These are phyloP conservation scores for Colletotrichum sp. DNA, from an alignment of 2,329 filamentous ascomycete species.

Conservation along the genomic window DNA sequence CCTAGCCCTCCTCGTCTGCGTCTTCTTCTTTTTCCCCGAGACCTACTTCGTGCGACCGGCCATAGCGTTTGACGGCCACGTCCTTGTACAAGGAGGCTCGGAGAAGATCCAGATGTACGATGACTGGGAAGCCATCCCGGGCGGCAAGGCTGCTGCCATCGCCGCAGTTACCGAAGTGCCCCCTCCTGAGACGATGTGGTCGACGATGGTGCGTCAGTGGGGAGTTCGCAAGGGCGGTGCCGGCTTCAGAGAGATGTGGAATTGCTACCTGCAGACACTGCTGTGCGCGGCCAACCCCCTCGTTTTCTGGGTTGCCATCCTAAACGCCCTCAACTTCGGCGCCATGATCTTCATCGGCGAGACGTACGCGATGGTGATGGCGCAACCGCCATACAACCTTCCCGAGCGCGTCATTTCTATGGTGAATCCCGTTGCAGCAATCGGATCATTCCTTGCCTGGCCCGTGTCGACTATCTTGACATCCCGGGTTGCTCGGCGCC, in stretches of 20 bases:
- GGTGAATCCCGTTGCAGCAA: constrained; percentile 8
- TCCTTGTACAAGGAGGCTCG: constrained; percentile 38
- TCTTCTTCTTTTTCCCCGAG: constrained; percentile 37
- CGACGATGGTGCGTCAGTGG: neutral
- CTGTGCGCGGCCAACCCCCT: constrained; percentile 30
- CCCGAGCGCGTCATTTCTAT: constrained; percentile 11
- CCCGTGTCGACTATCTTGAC: constrained; percentile 20
- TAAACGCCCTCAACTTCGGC: constrained; percentile 28
- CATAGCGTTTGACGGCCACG: constrained; percentile 43
- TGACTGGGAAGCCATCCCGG: constrained; percentile 29
- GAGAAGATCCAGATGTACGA: constrained; percentile 42
- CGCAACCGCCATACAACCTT: constrained; percentile 20
- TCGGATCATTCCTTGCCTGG: constrained; percentile 22
- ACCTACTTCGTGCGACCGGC: constrained; percentile 45
- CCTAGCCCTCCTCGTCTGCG: constrained; percentile 28
- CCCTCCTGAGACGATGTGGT: constrained; percentile 1
- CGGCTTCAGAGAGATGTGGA: constrained; percentile 16
- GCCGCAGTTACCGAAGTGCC: neutral
- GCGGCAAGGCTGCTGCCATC: neutral
- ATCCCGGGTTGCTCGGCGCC: constrained; percentile 24
- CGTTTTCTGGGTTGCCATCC: constrained; percentile 28
- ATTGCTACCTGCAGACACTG: constrained; percentile 25
- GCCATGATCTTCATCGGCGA: constrained; percentile 27
- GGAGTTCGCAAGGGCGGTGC: constrained; percentile 10
- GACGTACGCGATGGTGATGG: constrained; percentile 23